A percentile compares a stretch with the other conserved stretches of the same genome.
These are phyloP conservation scores for Coemansia sp. DNA, from an alignment of 192 early-diverging fungal genomes.

Conservation along the genomic window DNA sequence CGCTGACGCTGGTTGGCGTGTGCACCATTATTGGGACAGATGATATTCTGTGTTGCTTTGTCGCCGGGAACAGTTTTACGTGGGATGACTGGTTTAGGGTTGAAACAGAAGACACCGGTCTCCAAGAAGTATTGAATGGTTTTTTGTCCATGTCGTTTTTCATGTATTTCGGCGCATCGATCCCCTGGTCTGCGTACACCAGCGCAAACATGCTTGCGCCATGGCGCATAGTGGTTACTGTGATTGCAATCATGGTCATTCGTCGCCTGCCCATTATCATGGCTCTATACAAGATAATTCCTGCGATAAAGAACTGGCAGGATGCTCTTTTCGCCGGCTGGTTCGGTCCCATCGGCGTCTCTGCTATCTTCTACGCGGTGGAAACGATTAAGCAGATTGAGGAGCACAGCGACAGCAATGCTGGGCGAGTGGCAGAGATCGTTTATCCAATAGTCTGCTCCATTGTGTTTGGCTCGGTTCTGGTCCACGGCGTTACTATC, in stretches of 20 bases:
- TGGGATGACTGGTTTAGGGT: conserved; percentile 93
- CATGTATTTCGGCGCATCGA: conserved; percentile 79
- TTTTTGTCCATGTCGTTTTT: conserved; percentile 87
- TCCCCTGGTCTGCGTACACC: conserved; percentile 70
- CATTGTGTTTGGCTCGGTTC: conserved; percentile 71
- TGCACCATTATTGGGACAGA: conserved; percentile 74
- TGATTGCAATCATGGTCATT: conserved; percentile 62
- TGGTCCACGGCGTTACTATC: conserved; percentile 79
- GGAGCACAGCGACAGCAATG: conserved; percentile 14
- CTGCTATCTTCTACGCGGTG: conserved; percentile 59
- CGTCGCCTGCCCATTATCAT: conserved; percentile 71
- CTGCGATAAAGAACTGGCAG: conserved; percentile 63
- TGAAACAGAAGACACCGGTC: conserved; percentile 75
- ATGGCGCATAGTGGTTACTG: conserved; percentile 69
- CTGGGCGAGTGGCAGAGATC: conserved; percentile 9
- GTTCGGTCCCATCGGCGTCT: conserved; percentile 85
- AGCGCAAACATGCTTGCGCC: conserved; percentile 42
- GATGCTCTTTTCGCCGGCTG: conserved; percentile 80
- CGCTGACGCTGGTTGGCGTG: conserved; percentile 67
- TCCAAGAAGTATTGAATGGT: conserved; percentile 89
- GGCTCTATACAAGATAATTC: conserved; percentile 60
- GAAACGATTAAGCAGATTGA: conserved; percentile 23
- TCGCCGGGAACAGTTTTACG: conserved; percentile 75
- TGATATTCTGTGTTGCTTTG: conserved; percentile 75
- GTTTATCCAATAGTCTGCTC: conserved; percentile 61